These are phyloP conservation scores for Roridomyces roridus DNA, from an alignment of 768 basidiomycete genomes.

Conservation along the genomic window DNA sequence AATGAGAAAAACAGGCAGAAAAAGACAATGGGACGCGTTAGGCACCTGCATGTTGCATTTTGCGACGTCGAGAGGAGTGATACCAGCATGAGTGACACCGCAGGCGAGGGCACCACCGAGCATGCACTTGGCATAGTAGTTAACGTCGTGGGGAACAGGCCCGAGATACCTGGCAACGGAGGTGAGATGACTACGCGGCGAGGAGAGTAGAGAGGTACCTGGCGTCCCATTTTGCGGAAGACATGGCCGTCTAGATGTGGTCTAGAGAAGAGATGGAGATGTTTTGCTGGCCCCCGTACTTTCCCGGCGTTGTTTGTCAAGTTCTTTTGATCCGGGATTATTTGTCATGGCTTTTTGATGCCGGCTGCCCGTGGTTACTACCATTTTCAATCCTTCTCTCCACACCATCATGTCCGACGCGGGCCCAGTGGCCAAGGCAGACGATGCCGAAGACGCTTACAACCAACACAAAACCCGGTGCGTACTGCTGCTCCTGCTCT, in stretches of 20 bases:
- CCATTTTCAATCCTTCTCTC: too few relatives aligned
- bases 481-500: conserved; percentile 29
- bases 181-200: conserved; percentile 3
- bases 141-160: conserved; percentile 75
- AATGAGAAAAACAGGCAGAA: conserved; percentile 5
- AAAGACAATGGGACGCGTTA: neutral
- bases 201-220: conserved; percentile 47
- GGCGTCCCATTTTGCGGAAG: conserved; percentile 77
- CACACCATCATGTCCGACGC: neutral
- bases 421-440: conserved; percentile 48
- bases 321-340: too few relatives aligned
- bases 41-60: conserved; percentile 93
- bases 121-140: conserved; percentile 87
- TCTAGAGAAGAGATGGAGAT: conserved; percentile 12
- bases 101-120: conserved; percentile 89
- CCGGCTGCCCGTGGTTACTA: too few relatives aligned
- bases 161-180: conserved; percentile 57
- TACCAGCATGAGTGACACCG: conserved; percentile 86
- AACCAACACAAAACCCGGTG: conserved; percentile 79
- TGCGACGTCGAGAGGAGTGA: conserved; percentile 87
- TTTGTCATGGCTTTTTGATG: too few relatives aligned
- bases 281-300: conserved; percentile 13
- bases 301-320: neutral
- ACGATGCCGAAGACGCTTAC: conserved; percentile 80
- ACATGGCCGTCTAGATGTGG: conserved; percentile 48